phyloP scores from a whole-genome alignment of 345 rosid species.

The Nasturtium officinale region DNA sequence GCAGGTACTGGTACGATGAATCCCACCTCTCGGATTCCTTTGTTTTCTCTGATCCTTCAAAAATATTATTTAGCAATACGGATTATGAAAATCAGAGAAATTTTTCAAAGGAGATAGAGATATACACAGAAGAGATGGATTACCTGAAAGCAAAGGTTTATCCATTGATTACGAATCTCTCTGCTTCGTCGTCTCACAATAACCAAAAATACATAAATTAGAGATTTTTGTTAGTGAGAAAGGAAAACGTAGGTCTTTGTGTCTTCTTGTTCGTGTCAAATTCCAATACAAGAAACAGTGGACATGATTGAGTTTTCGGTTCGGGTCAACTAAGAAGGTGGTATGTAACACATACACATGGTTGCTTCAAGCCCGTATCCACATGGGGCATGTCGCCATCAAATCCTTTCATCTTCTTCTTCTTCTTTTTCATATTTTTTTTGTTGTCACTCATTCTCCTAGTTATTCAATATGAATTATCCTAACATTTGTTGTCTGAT shows the following conservation, averaged over 20 bases:
- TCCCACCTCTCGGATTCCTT: slow-evolving; percentile 62
- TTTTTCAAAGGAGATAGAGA: slow-evolving; percentile 1
- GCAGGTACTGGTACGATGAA: slow-evolving; percentile 68
- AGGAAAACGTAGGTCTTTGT: slow-evolving; percentile 9
- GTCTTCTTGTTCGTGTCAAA: not conserved
- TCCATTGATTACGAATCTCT: slow-evolving; percentile 51
- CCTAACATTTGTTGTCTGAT: not conserved
- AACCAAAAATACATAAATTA: not conserved
- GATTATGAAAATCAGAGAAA: not conserved
- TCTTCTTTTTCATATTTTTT: not conserved
- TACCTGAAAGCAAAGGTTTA: slow-evolving; percentile 75
- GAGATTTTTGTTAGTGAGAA: slow-evolving; percentile 34
- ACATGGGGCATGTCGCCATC: not conserved
- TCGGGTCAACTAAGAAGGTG: no score
- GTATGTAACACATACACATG: no score
- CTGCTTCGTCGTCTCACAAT: not conserved
- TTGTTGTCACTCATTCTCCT: not conserved
- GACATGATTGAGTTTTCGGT: not conserved
- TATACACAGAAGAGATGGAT: not conserved
- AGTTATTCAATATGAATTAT: not conserved
- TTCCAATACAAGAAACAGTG: not conserved
- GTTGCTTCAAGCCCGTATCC: no score
- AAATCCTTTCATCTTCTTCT: no score
- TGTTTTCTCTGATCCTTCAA: slow-evolving; percentile 44
- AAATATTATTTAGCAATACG: not conserved